phyloP scores from a whole-genome alignment of 169 alveolate species.

The Plasmodium berghei region DNA sequence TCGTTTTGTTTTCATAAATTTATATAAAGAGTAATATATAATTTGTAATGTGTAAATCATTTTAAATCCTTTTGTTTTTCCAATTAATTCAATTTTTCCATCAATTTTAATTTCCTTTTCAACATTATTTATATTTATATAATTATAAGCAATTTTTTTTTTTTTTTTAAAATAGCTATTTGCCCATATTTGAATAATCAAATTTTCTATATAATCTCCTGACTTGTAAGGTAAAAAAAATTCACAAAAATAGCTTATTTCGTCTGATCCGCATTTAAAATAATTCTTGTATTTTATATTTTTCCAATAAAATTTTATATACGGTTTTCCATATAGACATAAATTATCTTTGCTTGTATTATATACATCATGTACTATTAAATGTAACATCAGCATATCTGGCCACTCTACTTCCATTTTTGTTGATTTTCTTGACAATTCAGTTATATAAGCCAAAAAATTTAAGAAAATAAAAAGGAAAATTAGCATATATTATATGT shows the following conservation, averaged over 20 bases:
- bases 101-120: constrained; percentile 36
- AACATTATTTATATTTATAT: constrained; percentile 57
- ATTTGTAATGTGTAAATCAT: constrained; percentile 45
- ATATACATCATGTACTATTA: constrained; percentile 46
- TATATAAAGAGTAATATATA: constrained; percentile 28
- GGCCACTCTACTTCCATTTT: no score
- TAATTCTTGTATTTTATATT: constrained; percentile 42
- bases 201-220: constrained; percentile 56
- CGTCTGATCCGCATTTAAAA: constrained; percentile 25
- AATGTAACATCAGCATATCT: constrained; percentile 35
- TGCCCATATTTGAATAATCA: constrained; percentile 54
- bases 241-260: constrained; percentile 51
- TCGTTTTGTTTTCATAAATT: constrained; percentile 41
- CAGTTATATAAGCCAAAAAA: no score
- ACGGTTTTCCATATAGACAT: constrained; percentile 35
- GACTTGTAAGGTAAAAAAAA: constrained; percentile 40
- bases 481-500: no score
- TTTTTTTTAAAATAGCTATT: constrained; percentile 34
- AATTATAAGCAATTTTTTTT: constrained; percentile 53
- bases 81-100: constrained; percentile 53
- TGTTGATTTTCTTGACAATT: no score
- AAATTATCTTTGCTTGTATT: constrained; percentile 6
- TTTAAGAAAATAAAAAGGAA: no score
- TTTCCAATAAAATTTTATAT: constrained; percentile 60
- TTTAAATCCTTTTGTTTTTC: constrained; percentile 61